phyloP scores from a whole-genome alignment of 805 yeast species.

The Pichia scutulata region DNA sequence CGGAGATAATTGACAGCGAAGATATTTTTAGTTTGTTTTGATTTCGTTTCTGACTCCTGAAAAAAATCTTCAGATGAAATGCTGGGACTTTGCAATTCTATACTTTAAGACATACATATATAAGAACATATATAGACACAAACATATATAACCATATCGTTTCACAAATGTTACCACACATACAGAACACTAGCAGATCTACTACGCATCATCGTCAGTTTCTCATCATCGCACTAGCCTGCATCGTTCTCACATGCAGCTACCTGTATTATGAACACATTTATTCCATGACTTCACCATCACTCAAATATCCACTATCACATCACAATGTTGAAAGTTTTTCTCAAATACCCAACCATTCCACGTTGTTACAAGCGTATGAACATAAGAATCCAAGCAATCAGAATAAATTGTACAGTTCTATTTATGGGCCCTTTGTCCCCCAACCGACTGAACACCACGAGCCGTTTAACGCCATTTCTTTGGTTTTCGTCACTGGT shows the following conservation, averaged over 20 bases:
- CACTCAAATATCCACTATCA: conserved; percentile 4
- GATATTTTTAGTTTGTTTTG: too few species aligned
- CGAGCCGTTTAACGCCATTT: conserved; percentile 2
- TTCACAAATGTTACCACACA: not conserved
- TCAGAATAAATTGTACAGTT: not conserved
- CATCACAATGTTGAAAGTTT: conserved; percentile 3
- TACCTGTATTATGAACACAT: not conserved
- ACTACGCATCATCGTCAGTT: not conserved
- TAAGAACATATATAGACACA: not conserved
- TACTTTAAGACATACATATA: not conserved
- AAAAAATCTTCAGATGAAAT: not conserved
- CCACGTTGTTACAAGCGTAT: not conserved
- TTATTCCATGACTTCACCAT: not conserved
- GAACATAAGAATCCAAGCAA: not conserved
- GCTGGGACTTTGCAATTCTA: not conserved
- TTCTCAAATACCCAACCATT: not conserved
- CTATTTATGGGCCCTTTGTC: conserved; percentile 5
- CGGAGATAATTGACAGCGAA: not conserved
- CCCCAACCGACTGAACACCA: conserved; percentile 1
- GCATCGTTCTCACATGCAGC: not conserved
- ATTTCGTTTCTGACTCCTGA: not conserved
- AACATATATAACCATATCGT: not conserved
- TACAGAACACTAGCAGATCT: not conserved
- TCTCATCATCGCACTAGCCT: not conserved
- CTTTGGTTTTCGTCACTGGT: not conserved